A percentile compares a stretch with the other conserved stretches of the same genome.
phyloP scores from a whole-genome alignment of 2,329 filamentous ascomycete genomes.

The Sporothrix mexicana region DNA sequence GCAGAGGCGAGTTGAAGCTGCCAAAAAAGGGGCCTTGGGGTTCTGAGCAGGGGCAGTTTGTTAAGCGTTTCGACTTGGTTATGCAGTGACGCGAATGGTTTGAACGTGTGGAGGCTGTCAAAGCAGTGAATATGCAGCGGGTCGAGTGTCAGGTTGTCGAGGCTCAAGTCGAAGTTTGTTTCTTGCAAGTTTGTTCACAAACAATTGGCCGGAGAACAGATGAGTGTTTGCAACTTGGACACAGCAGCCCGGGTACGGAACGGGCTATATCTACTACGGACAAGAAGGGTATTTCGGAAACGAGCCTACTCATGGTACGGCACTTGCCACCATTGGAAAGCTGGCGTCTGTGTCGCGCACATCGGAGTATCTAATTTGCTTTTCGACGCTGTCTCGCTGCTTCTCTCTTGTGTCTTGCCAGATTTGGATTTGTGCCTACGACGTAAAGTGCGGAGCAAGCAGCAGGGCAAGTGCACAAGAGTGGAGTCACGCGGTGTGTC shows the following conservation, averaged over 20 bases:
- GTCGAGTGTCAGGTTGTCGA: conserved; percentile 17
- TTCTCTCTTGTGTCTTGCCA: background rate
- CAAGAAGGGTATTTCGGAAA: conserved; percentile 5
- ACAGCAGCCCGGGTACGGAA: background rate
- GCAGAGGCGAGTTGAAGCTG: background rate
- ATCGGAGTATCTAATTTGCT: conserved; percentile 20
- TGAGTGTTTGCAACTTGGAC: background rate
- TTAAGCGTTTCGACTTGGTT: conserved; percentile 7
- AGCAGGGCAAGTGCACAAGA: conserved; percentile 20
- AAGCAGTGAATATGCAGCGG: conserved; percentile 22
- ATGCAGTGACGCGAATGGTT: conserved; percentile 2
- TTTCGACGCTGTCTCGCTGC: background rate
- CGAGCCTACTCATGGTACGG: background rate
- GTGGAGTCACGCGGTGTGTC: conserved; percentile 24
- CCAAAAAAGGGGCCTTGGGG: conserved; percentile 1
- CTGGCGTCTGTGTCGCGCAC: background rate
- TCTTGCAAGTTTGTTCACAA: background rate
- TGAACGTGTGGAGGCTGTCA: conserved; percentile 14
- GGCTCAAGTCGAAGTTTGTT: background rate
- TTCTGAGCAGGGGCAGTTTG: conserved; percentile 14
- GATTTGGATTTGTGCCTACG: conserved; percentile 15
- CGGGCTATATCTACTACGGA: conserved; percentile 23
- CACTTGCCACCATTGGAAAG: background rate
- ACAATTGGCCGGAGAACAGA: background rate
- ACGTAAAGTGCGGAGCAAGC: conserved; percentile 28